phyloP scores from a whole-genome alignment of 202 grass and related monocot genomes.

The Panicum hallii region DNA sequence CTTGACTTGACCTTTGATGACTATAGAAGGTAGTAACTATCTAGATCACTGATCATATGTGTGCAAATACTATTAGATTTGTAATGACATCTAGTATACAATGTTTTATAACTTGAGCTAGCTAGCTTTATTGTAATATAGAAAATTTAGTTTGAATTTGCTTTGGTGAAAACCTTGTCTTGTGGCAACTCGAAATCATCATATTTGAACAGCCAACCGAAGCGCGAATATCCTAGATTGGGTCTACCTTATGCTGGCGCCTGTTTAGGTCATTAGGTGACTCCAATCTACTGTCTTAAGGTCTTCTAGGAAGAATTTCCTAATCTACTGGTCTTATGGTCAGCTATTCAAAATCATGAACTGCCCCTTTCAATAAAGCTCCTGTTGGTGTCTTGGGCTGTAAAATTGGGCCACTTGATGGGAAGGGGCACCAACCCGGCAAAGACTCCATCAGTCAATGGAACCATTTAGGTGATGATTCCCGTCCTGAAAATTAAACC shows the following conservation, averaged over 20 bases:
- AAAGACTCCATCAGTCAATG: too few species aligned
- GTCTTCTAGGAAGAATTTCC: not conserved
- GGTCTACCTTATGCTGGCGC: too few species aligned
- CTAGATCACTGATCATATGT: not conserved
- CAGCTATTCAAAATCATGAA: not conserved
- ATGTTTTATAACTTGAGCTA: not conserved
- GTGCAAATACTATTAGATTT: not conserved
- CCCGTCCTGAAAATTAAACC: too few species aligned
- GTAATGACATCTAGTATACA: not conserved
- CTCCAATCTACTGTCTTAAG: not conserved
- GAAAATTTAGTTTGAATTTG: not conserved
- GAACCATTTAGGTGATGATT: too few species aligned
- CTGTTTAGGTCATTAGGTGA: not conserved
- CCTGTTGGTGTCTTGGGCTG: not conserved
- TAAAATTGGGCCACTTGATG: not conserved
- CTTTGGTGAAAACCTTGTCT: not conserved
- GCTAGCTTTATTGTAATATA: not conserved
- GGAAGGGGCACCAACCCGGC: too few species aligned
- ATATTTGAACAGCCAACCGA: not conserved
- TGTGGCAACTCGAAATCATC: not conserved
- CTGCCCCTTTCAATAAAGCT: not conserved
- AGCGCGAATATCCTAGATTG: not conserved
- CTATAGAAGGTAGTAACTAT: not conserved
- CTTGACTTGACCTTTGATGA: not conserved
- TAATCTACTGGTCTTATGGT: not conserved